Evolutionary conservation across 345 rosid species (phyloP).

Genomic region (Cochlearia excelsa): DNA sequence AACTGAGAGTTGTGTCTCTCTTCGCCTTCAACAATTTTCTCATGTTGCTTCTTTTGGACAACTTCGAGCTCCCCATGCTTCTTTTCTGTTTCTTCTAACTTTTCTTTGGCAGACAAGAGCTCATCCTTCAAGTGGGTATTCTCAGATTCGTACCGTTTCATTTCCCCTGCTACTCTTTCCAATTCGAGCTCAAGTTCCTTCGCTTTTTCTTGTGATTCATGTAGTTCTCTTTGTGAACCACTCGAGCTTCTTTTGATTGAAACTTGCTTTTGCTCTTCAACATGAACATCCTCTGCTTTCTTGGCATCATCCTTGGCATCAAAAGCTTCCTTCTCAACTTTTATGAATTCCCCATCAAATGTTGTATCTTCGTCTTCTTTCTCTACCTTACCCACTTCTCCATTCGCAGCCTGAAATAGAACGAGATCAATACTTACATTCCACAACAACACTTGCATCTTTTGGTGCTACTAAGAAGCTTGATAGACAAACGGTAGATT

Average conservation of each 20-base stretch:
- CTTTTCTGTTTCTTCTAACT: conserved; percentile 55
- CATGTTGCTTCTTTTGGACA: conserved; percentile 59
- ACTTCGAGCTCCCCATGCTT: conserved; percentile 62
- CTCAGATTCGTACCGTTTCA: conserved; percentile 68
- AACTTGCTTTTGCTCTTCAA: conserved; percentile 32
- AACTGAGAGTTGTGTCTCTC: conserved; percentile 59
- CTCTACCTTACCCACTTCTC: conserved; percentile 42
- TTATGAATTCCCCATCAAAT: conserved; percentile 72
- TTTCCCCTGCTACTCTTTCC: conserved; percentile 61
- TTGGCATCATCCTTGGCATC: conserved; percentile 56
- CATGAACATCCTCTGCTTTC: conserved; percentile 28
- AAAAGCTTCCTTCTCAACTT: conserved; percentile 79
- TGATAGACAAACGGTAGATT: background rate
- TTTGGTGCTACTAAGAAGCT: conserved; percentile 9
- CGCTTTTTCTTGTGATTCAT: conserved; percentile 79
- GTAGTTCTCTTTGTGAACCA: conserved; percentile 60
- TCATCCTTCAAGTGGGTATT: conserved; percentile 57
- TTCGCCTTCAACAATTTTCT: conserved; percentile 60
- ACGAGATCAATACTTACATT: conserved; percentile 19
- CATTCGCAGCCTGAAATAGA: conserved; percentile 49
- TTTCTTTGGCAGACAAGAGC: conserved; percentile 49
- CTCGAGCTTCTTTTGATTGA: conserved; percentile 53
- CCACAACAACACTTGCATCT: conserved; percentile 8
- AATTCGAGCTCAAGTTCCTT: conserved; percentile 75
- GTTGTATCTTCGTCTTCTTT: conserved; percentile 67